A percentile compares a stretch with the other conserved stretches of the same genome.
Conservation (phyloP, 2,329 filamentous ascomycete genomes). For the Ilyonectria robusta region DNA sequence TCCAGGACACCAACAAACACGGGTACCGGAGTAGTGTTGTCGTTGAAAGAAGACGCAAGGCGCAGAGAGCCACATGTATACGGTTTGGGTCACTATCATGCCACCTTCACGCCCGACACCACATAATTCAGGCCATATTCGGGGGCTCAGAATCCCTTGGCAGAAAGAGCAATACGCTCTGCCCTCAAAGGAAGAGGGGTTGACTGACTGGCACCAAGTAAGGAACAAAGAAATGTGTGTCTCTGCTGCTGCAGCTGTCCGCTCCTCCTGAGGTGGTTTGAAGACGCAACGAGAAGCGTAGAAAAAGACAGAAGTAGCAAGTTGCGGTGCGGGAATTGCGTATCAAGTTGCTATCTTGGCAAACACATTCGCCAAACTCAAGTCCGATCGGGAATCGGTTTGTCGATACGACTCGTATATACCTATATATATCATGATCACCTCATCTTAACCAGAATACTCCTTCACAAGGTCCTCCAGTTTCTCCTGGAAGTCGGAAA, state of each 20-base stretch:
- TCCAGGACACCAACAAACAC: neutral
- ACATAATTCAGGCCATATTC: neutral
- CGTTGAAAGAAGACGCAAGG: slow-evolving; percentile 5
- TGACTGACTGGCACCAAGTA: too few relatives aligned
- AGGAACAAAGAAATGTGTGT: too few relatives aligned
- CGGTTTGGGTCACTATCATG: neutral
- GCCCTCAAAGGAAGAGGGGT: neutral
- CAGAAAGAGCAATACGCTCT: neutral
- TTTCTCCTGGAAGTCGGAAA: slow-evolving; percentile 68
- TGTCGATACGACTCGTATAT: neutral
- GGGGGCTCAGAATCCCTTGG: neutral
- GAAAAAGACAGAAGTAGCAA: too few relatives aligned
- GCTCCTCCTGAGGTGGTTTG: too few relatives aligned
- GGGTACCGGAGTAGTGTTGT: neutral
- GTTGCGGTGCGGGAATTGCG: too few relatives aligned
- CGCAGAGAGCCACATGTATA: neutral
- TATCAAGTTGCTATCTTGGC: neutral
- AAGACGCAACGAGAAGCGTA: too few relatives aligned
- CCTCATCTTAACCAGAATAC: slow-evolving; percentile 31
- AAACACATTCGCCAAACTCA: neutral
- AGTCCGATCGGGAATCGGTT: neutral
- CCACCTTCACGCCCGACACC: neutral
- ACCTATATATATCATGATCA: neutral
- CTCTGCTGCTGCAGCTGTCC: too few relatives aligned
- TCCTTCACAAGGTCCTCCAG: slow-evolving; percentile 59